Percentiles rank a stretch among this genome's conserved stretches.
Conservation (phyloP, 257 asterid species). For the Solanum bulbocastanum region DNA sequence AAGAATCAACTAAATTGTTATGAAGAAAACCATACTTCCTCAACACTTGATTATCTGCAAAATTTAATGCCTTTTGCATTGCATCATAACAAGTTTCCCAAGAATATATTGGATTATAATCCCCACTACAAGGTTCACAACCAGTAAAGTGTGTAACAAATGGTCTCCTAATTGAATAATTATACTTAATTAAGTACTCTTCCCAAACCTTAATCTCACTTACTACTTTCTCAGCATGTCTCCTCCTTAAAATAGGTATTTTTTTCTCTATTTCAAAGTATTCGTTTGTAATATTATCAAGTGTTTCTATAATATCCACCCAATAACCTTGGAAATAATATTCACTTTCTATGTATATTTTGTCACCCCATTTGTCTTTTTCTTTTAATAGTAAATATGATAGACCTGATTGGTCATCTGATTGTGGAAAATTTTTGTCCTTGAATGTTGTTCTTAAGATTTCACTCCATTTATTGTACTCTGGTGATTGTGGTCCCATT, state of each 20-base stretch:
- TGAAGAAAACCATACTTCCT: constrained; percentile 20
- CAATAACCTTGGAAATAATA: constrained; percentile 19
- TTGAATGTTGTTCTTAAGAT: constrained; percentile 5
- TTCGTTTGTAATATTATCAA: background rate
- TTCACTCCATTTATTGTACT: constrained; percentile 6
- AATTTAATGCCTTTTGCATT: constrained; percentile 31
- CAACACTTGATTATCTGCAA: constrained; percentile 38
- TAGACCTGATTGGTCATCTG: constrained; percentile 17
- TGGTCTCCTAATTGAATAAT: constrained; percentile 11
- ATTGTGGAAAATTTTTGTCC: constrained; percentile 8
- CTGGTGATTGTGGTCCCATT: too few species aligned
- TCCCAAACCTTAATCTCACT: background rate
- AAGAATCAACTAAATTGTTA: constrained; percentile 4
- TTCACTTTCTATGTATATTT: constrained; percentile 17
- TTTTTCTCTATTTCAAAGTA: constrained; percentile 8
- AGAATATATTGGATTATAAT: constrained; percentile 4
- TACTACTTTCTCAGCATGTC: constrained; percentile 15
- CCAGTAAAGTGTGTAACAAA: constrained; percentile 32
- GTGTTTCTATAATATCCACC: constrained; percentile 10
- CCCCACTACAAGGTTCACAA: constrained; percentile 28
- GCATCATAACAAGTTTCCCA: constrained; percentile 18
- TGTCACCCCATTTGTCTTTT: constrained; percentile 14
- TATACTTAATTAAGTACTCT: constrained; percentile 6
- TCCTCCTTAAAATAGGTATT: background rate
- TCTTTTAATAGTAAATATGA: constrained; percentile 11